Evolutionary conservation across 179 eudicot genomes (phyloP).

Genomic region (Beta lomatogona): DNA sequence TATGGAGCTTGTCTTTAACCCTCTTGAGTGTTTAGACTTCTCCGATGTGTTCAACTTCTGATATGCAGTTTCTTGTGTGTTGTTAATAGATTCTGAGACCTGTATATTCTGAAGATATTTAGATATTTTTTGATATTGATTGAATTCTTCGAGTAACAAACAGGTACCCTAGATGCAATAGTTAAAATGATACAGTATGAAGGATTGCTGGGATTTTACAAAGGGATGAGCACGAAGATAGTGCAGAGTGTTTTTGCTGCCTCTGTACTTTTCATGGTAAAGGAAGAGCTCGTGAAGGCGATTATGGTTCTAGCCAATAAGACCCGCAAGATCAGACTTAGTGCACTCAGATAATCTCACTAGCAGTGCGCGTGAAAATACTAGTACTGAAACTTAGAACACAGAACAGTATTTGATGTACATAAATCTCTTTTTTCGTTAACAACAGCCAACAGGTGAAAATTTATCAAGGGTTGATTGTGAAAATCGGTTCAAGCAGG

Average conservation of each 20-base stretch:
- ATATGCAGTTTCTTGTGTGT: not conserved
- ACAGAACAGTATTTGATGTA: not conserved
- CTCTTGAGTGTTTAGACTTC: not conserved
- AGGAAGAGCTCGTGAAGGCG: constrained; percentile 89
- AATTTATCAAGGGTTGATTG: no score
- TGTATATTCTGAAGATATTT: not conserved
- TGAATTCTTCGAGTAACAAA: constrained; percentile 31
- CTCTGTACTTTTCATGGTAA: constrained; percentile 86
- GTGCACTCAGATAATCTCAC: constrained; percentile 20
- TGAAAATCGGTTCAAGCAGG: no score
- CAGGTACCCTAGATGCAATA: constrained; percentile 89
- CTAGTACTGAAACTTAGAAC: not conserved
- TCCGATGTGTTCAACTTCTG: not conserved
- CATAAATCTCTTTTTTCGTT: not conserved
- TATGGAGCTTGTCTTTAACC: not conserved
- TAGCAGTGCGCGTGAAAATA: not conserved
- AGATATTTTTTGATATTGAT: not conserved
- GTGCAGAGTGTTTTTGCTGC: constrained; percentile 97
- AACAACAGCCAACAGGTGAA: not conserved
- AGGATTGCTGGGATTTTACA: constrained; percentile 79
- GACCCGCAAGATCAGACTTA: constrained; percentile 37
- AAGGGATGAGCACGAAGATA: constrained; percentile 96
- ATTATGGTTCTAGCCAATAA: constrained; percentile 41
- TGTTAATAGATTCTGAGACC: not conserved
- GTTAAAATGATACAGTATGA: constrained; percentile 80